Evolutionary conservation across 345 rosid genomes (phyloP).

Genomic region (Streptanthus diversifolius): DNA sequence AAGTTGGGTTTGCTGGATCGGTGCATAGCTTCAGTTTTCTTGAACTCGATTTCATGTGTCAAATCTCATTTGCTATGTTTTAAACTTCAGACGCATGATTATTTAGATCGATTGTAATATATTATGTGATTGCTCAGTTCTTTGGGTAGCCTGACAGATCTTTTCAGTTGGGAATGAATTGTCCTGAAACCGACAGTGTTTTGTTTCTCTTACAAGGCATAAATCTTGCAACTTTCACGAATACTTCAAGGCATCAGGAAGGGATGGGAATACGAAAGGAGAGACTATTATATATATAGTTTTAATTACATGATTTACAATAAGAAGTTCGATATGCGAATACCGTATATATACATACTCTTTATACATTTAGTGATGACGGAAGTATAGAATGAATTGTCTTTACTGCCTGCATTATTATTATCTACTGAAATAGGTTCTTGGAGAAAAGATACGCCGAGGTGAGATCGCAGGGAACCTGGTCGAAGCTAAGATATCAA

Average conservation of each 20-base stretch:
- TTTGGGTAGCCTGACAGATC: background rate
- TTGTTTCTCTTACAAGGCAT: background rate
- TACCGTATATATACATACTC: constrained; percentile 14
- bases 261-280: background rate
- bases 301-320: background rate
- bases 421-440: constrained; percentile 42
- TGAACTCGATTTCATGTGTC: background rate
- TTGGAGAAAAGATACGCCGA: constrained; percentile 59
- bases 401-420: background rate
- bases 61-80: background rate
- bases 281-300: background rate
- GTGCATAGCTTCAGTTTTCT: background rate
- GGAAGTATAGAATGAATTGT: constrained; percentile 2
- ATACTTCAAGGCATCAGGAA: background rate
- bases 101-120: background rate
- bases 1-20: background rate
- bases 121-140: background rate
- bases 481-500: constrained; percentile 57
- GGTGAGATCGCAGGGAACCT: constrained; percentile 59
- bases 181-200: background rate
- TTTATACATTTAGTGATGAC: constrained; percentile 13
- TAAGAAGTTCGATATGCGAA: constrained; percentile 2
- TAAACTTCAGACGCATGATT: background rate
- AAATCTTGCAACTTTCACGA: background rate
- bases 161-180: background rate